A percentile compares a stretch with the other conserved stretches of the same genome.
These are phyloP conservation scores for Ceratocystis huliohia DNA, from an alignment of 2,329 filamentous ascomycete genomes.

Conservation along the genomic window DNA sequence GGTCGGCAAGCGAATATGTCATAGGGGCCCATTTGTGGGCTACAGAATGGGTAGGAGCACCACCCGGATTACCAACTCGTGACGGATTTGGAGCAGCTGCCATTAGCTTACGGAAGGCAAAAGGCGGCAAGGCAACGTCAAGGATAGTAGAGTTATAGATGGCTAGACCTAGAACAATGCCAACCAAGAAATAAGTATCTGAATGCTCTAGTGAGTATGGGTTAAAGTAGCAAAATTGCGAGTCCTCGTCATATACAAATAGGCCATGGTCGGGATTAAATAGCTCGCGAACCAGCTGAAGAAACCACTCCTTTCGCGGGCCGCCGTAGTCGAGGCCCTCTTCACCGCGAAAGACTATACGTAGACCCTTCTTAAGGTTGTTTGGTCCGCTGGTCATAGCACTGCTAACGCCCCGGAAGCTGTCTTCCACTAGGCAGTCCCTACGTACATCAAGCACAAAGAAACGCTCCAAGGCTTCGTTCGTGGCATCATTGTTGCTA, in stretches of 20 bases:
- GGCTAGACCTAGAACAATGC: conserved; percentile 73
- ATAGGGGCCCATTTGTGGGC: conserved; percentile 46
- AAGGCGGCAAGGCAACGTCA: conserved; percentile 75
- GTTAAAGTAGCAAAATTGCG: conserved; percentile 86
- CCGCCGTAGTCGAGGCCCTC: conserved; percentile 87
- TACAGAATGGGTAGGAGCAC: conserved; percentile 28
- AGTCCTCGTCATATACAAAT: conserved; percentile 86
- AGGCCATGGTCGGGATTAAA: conserved; percentile 88
- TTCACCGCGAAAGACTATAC: conserved; percentile 75
- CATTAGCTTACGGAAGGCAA: conserved; percentile 78
- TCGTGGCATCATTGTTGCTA: conserved; percentile 46
- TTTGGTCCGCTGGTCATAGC: conserved; percentile 68
- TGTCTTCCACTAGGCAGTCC: conserved; percentile 81
- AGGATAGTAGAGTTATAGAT: conserved; percentile 94
- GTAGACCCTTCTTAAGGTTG: conserved; percentile 80
- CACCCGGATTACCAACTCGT: conserved; percentile 35
- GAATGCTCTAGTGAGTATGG: conserved; percentile 79
- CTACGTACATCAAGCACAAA: conserved; percentile 65
- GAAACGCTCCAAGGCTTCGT: conserved; percentile 43
- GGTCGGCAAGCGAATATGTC: conserved; percentile 65
- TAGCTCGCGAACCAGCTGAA: conserved; percentile 74
- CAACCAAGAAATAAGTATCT: conserved; percentile 83
- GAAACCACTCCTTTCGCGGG: conserved; percentile 86
- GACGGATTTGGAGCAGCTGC: conserved; percentile 52
- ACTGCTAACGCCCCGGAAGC: conserved; percentile 70